phyloP scores from a whole-genome alignment of 1,139 yeast species.

The Scheffersomyces parashehatae region DNA sequence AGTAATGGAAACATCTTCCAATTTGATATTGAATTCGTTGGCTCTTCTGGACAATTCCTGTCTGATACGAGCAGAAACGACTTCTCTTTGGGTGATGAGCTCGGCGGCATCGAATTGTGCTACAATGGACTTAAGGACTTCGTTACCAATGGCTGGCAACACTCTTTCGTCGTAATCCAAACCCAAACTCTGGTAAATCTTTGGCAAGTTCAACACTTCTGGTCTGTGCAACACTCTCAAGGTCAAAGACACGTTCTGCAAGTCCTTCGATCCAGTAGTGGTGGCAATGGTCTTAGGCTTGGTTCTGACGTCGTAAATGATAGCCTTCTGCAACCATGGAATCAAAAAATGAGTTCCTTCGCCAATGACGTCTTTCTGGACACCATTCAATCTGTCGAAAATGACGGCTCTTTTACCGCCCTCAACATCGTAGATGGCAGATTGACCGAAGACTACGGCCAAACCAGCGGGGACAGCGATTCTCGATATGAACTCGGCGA shows the following conservation, averaged over 20 bases:
- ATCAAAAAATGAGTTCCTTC: conserved; percentile 95
- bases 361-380: conserved; percentile 80
- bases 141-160: conserved; percentile 95
- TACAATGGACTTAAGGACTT: conserved; percentile 89
- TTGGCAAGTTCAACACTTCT: conserved; percentile 77
- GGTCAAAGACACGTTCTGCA: conserved; percentile 93
- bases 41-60: conserved; percentile 86
- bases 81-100: conserved; percentile 94
- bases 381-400: conserved; percentile 90
- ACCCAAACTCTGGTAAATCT: conserved; percentile 87
- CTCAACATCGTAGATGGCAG: conserved; percentile 85
- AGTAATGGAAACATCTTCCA: conserved; percentile 97
- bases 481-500: conserved; percentile 41
- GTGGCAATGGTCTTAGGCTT: conserved; percentile 90
- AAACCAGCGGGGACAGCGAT: conserved; percentile 73
- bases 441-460: conserved; percentile 64
- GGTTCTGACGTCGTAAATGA: conserved; percentile 88
- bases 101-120: conserved; percentile 99
- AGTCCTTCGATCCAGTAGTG: conserved; percentile 94
- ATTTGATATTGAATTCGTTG: conserved; percentile 79
- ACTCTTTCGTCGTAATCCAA: conserved; percentile 96
- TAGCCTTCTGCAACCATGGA: conserved; percentile 95
- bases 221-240: conserved; percentile 94
- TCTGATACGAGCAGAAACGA: conserved; percentile 87
- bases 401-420: conserved; percentile 97